Evolutionary conservation across 768 basidiomycete species (phyloP), one percentile per base, ranked within the genome.

Genomic region (Gloeopeniophorella convolvens): DNA sequence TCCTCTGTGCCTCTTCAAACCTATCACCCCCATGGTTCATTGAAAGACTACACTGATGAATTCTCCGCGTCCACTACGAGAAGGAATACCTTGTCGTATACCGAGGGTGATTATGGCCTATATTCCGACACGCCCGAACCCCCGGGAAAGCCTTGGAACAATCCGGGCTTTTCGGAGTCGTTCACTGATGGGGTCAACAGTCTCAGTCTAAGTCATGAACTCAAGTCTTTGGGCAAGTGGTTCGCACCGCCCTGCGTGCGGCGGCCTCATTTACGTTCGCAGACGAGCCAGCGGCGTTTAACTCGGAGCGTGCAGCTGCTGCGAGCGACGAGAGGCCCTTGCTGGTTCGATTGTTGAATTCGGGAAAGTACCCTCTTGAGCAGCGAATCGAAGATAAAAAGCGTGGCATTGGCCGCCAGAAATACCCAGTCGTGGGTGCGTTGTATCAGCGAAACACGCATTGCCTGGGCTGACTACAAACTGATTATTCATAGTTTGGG

Each of bases 361-460:
- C 21, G 4, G 58, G 56, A 6, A 56, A 49, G 50, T 82, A 83
- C 50, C 84, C 85, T 4, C 33, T 86, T 26, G 79, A 87, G 54
- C 85, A 94, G 61, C 78, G 85, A 42, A 92, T 96, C 62, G 86
- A 93, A 62, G 76, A 89, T 62, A 95, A 95, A 73, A 85, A 78
- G 63, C 76, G 85, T 26, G 90, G 91, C 1, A 76, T 95, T 41
- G 87, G 86, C 6, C 75, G 88, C 18, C 95, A 97, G 67, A 78
- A 65, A 54, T 76, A 86, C 64, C 89, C 90, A 27, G 79, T 83
- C 54, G 75, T 84, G 35, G 86, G 91, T 91, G 52, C 54, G 78
- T 70, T 31, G 8, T 11, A 20, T 12, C 1, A 20, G 12, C 12
- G 11, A 4, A 31, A 15, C 13, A n/a, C 26, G 10, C 39, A 27